Conservation (phyloP, 1,284 basidiomycete genomes). For the Laetiporus sulphureus region DNA sequence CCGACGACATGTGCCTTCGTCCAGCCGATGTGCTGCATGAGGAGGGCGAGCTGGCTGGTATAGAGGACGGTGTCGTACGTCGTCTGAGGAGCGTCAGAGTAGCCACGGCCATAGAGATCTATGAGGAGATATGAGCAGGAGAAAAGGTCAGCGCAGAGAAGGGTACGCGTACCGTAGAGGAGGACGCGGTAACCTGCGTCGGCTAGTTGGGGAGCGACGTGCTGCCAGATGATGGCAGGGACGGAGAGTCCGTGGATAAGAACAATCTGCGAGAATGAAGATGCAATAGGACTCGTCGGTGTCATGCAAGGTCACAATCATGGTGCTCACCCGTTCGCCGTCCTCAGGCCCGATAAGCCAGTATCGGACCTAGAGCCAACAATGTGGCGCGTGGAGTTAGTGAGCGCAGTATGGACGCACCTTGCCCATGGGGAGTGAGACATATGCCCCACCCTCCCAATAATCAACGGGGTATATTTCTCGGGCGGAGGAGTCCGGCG, state of each 20-base stretch:
- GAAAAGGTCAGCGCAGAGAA: slow-evolving; percentile 2
- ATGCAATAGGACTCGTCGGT: too few relatives aligned
- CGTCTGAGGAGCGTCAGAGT: slow-evolving; percentile 67
- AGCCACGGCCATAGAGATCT: slow-evolving; percentile 78
- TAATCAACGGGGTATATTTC: slow-evolving; percentile 64
- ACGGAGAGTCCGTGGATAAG: slow-evolving; percentile 76
- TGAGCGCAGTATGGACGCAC: slow-evolving; percentile 26
- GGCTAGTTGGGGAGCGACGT: slow-evolving; percentile 57
- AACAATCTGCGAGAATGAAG: slow-evolving; percentile 41
- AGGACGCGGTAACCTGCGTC: slow-evolving; percentile 65
- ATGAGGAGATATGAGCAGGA: slow-evolving; percentile 6
- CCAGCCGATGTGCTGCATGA: slow-evolving; percentile 74
- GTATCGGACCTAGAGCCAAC: slow-evolving; percentile 71
- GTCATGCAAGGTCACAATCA: too few relatives aligned
- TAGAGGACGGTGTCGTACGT: slow-evolving; percentile 59
- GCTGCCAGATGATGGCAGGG: slow-evolving; percentile 68
- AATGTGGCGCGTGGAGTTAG: slow-evolving; percentile 8
- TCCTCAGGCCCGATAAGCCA: slow-evolving; percentile 67
- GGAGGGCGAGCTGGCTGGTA: slow-evolving; percentile 69
- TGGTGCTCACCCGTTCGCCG: slow-evolving; percentile 60
- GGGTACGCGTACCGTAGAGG: slow-evolving; percentile 50
- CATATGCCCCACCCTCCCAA: slow-evolving; percentile 61
- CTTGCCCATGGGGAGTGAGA: slow-evolving; percentile 51
- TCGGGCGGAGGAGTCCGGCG: slow-evolving; percentile 47
- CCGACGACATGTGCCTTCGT: slow-evolving; percentile 56